These are phyloP conservation scores for Naganishia onofrii DNA, from an alignment of 768 basidiomycete genomes.

Conservation along the genomic window DNA sequence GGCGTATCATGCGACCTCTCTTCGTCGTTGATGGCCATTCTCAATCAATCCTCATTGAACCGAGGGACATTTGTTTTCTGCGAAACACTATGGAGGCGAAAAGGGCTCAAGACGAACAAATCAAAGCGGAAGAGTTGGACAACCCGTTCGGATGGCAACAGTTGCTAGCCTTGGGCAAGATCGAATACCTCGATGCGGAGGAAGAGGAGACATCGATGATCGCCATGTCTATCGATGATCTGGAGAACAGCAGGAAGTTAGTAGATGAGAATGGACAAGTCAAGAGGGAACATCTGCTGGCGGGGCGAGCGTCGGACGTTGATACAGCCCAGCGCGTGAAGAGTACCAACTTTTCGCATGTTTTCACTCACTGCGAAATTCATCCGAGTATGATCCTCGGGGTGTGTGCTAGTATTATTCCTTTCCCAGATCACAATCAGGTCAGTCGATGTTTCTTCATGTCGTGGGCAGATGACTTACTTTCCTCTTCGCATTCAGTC, in stretches of 20 bases:
- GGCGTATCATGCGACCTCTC: constrained; percentile 91
- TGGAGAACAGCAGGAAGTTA: constrained; percentile 69
- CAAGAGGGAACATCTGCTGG: constrained; percentile 44
- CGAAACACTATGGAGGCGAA: constrained; percentile 54
- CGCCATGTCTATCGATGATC: constrained; percentile 94
- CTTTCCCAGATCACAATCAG: constrained; percentile 99
- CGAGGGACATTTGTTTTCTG: constrained; percentile 68
- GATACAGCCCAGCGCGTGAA: constrained; percentile 88
- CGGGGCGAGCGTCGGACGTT: constrained; percentile 52
- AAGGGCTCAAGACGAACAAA: constrained; percentile 47
- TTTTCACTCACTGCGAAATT: constrained; percentile 99
- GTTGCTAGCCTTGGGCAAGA: constrained; percentile 77
- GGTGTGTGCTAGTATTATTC: constrained; percentile 97
- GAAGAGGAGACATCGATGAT: constrained; percentile 99
- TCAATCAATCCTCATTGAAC: constrained; percentile 76
- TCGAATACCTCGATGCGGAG: constrained; percentile 94
- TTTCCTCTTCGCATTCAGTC: constrained; percentile 62
- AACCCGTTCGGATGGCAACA: constrained; percentile 71
- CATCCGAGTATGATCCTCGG: constrained; percentile 99
- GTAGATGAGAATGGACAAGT: constrained; percentile 35
- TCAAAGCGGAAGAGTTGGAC: constrained; percentile 58
- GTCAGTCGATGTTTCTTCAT: constrained; percentile 55
- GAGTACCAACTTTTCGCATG: constrained; percentile 76
- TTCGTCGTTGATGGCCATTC: constrained; percentile 83
- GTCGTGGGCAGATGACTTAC: not conserved